A percentile compares a stretch with the other conserved stretches of the same genome.
Evolutionary conservation across 768 basidiomycete genomes (phyloP).

Genomic region (Kwoniella dejecticola): DNA sequence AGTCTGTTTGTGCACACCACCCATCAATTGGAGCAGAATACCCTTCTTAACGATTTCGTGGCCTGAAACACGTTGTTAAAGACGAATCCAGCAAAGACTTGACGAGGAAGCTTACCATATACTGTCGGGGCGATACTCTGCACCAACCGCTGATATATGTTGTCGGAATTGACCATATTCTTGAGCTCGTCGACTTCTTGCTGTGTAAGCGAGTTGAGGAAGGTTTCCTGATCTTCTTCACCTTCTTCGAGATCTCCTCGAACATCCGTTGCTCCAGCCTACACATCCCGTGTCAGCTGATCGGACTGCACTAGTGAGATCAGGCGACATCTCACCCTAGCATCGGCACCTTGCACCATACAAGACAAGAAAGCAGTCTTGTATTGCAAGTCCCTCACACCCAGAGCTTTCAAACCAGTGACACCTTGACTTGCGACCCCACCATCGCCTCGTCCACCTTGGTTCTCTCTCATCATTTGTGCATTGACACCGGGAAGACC

Average conservation of each 20-base stretch:
- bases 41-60: conserved; percentile 99
- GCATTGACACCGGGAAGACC: conserved; percentile 93
- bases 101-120: conserved; percentile 68
- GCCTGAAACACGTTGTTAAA: conserved; percentile 58
- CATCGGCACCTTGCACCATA: conserved; percentile 92
- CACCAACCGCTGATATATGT: conserved; percentile 92
- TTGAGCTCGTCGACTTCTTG: conserved; percentile 94
- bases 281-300: conserved; percentile 15
- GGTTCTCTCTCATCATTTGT: conserved; percentile 83
- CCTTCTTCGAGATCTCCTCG: conserved; percentile 83
- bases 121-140: conserved; percentile 96
- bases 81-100: too few species aligned
- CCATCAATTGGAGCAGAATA: conserved; percentile 91
- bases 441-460: conserved; percentile 63
- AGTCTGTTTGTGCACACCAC: conserved; percentile 96
- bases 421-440: conserved; percentile 69
- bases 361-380: conserved; percentile 98
- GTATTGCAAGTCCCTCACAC: conserved; percentile 93
- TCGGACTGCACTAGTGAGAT: neutral
- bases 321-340: conserved; percentile 65
- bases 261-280: conserved; percentile 74
- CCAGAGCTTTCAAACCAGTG: conserved; percentile 88
- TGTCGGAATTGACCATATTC: conserved; percentile 88
- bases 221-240: conserved; percentile 68
- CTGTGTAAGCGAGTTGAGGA: conserved; percentile 83